phyloP scores from a whole-genome alignment of 345 rosid genomes.

The Heritiera littoralis region DNA sequence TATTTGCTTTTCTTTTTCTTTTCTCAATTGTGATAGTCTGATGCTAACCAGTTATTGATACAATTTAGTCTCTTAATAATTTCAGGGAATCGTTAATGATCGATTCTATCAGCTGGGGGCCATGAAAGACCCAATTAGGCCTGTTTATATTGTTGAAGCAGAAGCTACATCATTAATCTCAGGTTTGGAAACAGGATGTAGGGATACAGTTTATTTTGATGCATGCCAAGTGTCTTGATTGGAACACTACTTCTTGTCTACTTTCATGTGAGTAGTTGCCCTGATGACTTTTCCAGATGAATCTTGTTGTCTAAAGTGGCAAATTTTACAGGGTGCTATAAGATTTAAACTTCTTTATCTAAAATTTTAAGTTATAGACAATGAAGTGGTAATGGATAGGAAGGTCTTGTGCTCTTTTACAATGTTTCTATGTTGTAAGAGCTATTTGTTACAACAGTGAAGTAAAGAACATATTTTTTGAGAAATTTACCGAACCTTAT shows the following conservation, averaged over 20 bases:
- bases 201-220: neutral
- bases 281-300: neutral
- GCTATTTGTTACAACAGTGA: neutral
- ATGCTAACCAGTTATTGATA: neutral
- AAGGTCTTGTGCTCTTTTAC: neutral
- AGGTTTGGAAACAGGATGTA: conserved; percentile 6
- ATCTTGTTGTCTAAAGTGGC: neutral
- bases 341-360: neutral
- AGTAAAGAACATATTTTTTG: neutral
- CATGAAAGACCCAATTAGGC: neutral
- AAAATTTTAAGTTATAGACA: neutral
- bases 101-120: conserved; percentile 4
- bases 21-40: neutral
- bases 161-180: neutral
- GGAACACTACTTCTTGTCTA: neutral
- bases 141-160: conserved; percentile 3
- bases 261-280: neutral
- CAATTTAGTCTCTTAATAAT: neutral
- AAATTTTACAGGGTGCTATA: neutral
- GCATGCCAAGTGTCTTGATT: neutral
- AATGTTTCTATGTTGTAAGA: conserved; percentile 5
- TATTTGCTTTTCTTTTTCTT: neutral
- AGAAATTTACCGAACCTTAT: neutral
- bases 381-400: neutral
- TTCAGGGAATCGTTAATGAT: neutral